Base-by-base conservation (phyloP, 2,329 filamentous ascomycete genomes). In the Colletotrichum aenigma region DNA sequence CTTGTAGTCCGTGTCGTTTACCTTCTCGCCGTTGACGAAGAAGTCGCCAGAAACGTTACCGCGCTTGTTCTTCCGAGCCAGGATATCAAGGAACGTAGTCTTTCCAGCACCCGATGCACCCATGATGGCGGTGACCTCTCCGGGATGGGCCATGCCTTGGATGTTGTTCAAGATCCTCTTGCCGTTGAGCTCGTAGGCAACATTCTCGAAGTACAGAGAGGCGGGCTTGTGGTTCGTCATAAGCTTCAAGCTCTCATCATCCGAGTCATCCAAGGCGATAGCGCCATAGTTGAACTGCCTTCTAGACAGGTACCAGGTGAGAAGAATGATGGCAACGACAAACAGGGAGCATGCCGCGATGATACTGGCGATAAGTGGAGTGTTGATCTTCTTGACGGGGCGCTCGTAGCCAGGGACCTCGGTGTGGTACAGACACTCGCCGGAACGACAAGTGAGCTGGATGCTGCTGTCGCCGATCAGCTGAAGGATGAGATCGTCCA, bases 61-160 rank as follows among this genome's bases (percentile, higher is more conserved):
- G 38, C 96, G 93, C 86, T 99, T 99, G 85, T 98, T 98, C 89
- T 98, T 99, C 77, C 96, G 93, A 10, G 97, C 97, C 62, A 99
- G 88, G 75, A 99, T 98, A 82, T 99, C 97, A 60, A 99, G 88
- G 84, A 99, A 98, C 0, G 96, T 98, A 0, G 97, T 99, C 86
- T 99, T 99, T 75, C 97, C 97, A 56, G 97, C 97, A 34, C 97
- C 97, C 1, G 97, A 99, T 9, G 97, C 96, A 72, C 97, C 97
- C 96, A 99, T 99, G 80, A 99, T 98, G 10, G 97, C 97, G 78
- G 96, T 95, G 9, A 98, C 92, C 83, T 99, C 96, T n/a, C 97
- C 97, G 4, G 96, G 96, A 79, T 94, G 94, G n/a, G 96, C 96
- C 56, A 95, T 93, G 62, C 97, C 97, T 78, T 94, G 93, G 38